Percentiles rank a stretch among this genome's conserved stretches.
phyloP scores from a whole-genome alignment of 805 yeast species.

The Jamesozyma jinghongensis region DNA sequence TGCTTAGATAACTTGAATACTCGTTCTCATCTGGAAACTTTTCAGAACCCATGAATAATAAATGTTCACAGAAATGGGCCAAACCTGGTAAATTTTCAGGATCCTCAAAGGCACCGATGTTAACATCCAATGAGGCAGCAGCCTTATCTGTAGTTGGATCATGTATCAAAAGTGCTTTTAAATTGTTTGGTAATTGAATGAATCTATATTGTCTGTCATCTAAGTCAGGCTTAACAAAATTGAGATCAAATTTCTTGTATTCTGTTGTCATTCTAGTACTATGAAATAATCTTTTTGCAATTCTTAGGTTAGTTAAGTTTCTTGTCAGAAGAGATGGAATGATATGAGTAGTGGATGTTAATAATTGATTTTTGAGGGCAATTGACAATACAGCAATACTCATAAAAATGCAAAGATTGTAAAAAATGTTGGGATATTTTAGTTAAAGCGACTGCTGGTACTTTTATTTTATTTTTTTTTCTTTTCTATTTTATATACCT shows the following conservation, averaged over 20 bases:
- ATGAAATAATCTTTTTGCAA: neutral
- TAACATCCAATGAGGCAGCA: constrained; percentile 72
- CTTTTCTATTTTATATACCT: too few relatives aligned
- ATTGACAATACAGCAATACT: constrained; percentile 6
- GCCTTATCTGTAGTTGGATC: constrained; percentile 66
- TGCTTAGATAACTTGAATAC: constrained; percentile 62
- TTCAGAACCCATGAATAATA: constrained; percentile 71
- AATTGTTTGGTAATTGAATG: constrained; percentile 47
- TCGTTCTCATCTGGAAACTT: constrained; percentile 75
- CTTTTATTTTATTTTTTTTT: too few relatives aligned
- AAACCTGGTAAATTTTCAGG: constrained; percentile 56
- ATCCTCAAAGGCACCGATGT: constrained; percentile 69
- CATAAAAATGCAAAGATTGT: constrained; percentile 8
- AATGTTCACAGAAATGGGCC: constrained; percentile 71
- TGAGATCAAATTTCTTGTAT: constrained; percentile 12
- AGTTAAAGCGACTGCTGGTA: neutral
- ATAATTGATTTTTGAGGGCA: constrained; percentile 1
- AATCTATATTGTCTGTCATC: constrained; percentile 75
- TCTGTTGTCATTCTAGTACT: constrained; percentile 1
- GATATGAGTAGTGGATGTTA: neutral
- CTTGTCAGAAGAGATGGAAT: neutral
- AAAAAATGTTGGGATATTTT: too few relatives aligned
- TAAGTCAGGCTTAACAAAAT: constrained; percentile 35
- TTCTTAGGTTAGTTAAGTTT: neutral
- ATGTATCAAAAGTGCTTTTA: constrained; percentile 54